Base-by-base conservation (phyloP, 371 early-diverging fungal species). In the Batrachochytrium dendrobatidis region DNA sequence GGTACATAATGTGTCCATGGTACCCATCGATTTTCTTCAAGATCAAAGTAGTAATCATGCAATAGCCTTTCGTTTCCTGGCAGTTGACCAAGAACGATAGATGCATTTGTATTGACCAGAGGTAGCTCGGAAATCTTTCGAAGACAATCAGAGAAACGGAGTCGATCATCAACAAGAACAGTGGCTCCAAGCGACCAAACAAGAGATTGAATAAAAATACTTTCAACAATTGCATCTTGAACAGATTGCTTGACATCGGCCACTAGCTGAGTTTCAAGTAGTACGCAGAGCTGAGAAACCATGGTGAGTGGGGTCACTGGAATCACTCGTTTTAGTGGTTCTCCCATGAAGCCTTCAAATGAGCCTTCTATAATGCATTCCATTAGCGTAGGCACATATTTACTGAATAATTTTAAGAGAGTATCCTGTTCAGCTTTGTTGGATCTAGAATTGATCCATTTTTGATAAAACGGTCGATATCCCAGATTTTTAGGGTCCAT, bases 401-500 rank as follows among this genome's bases (percentile, higher is more conserved):
- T 80, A 26, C 53, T 53, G 56, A 73, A 82, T 17, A 77, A 45
- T 39, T 65, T 70, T 15, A 57, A 28, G 25, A 82, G 58, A 8
- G 64, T 31, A 25, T 74, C 73, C 3, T 59, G 54, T 31, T 80
- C 77, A 2, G 66, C 55, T 54, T 75, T 75, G 53, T 68, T 70
- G 8, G 59, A 59, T 22, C 75, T 43, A 4, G 61, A 50, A 46
- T 75, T 72, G 44, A 62, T 58, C 82, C 80, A 82, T 39, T 72
- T 70, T 15, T 66, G 66, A 58, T 68, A 80, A 56, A 52, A 72
- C 0, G 80, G 82, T 50, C 65, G 60, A 62, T 70, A 78, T 2
- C 79, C 80, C 25, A 83, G 67, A 52, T 77, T 79, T 33, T 81
- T 77, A 0, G 79, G 74, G 48, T 82, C 81, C 76, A 82, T 68